Evolutionary conservation across 805 yeast species (phyloP), one percentile per base, ranked within the genome.

Genomic region (Candida jianshihensis): DNA sequence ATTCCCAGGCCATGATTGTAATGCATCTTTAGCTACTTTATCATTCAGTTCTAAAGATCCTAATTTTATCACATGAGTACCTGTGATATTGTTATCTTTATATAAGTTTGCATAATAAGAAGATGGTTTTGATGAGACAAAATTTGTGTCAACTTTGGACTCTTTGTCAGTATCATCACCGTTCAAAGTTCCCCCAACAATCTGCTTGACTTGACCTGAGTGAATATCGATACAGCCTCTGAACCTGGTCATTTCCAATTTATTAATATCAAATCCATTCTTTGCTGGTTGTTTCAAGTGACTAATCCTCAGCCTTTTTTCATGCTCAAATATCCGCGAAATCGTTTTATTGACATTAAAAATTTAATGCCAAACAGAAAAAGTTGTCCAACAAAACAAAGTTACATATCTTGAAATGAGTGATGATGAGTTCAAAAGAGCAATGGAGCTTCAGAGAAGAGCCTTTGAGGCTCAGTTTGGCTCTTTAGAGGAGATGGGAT

Each of bases 211-310:
- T 47, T 85, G 81, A 2, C 98, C 98, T 7, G 82, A 73, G 59
- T 92, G 99, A 40, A 92, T 78, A 56, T 92, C 98, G 26, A 92
- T 90, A 54, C 99, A 92, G 1, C 97, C 97, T 51, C 89, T 75
- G 61, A 86, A 92, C 35, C 71, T 70, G 0, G 96, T 89, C 96
- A 89, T 88, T 19, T 9, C 7, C 16, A 9, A 25, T n/a, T n/a
- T n/a, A n/a, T n/a, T n/a, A n/a, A n/a, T n/a, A n/a, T n/a, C n/a
- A n/a, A n/a, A n/a, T n/a, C n/a, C n/a, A n/a, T n/a, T n/a, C n/a
- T n/a, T n/a, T n/a, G 22, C 9, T 20, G 22, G 22, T 20, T 20
- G 22, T n/a, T n/a, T n/a, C n/a, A n/a, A n/a, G n/a, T n/a, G n/a
- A n/a, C n/a, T n/a, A n/a, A n/a, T n/a, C n/a, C n/a, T n/a, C n/a